Base-by-base conservation (phyloP, 2,329 filamentous ascomycete species). In the Nemania abortiva region DNA sequence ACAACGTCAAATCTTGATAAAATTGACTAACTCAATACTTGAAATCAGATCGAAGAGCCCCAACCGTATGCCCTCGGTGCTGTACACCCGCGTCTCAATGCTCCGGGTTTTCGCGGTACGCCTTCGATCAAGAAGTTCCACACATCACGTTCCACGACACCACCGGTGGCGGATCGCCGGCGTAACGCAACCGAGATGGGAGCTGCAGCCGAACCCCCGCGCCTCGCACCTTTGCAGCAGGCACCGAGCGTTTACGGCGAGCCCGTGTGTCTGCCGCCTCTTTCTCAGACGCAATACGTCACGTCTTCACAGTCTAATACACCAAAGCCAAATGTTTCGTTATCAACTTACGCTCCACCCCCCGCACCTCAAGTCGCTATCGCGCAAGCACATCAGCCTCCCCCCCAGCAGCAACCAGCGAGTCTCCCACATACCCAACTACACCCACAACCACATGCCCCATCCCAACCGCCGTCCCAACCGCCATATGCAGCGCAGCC, bases 231-330 rank as follows among this genome's bases (percentile, higher is more conserved):
- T 20, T 63, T 74, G 54, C 75, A 78, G 34, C 73, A 77, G 18
- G 68, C 73, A 13, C 70, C 71, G 24, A 68, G 62, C 49, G 69
- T 70, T 59, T 76, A 76, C 55, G 64, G 70, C 13, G 72, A 76
- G 55, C 73, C 75, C 70, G 79, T 76, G 65, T 75, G 68, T 59
- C 69, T 76, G 4, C 76, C 75, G 27, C 74, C 74, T 11, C 71
- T 77, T 53, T 74, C 76, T 42, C 74, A 77, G 47, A 64, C 74
- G 2, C 72, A 75, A 53, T 77, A 78, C 54, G 73, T 72, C 52
- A 60, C 67, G 18, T 67, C 74, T 47, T 27, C 57, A 18, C 69
- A 65, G 22, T n/a, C 55, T 6, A 59, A 63, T 22, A 72, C 69
- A 66, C 75, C 63, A 56, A 65, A 68, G 11, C 63, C 68, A 34